phyloP scores from a whole-genome alignment of 2,329 filamentous ascomycete species.

The Fusarium burgessii region DNA sequence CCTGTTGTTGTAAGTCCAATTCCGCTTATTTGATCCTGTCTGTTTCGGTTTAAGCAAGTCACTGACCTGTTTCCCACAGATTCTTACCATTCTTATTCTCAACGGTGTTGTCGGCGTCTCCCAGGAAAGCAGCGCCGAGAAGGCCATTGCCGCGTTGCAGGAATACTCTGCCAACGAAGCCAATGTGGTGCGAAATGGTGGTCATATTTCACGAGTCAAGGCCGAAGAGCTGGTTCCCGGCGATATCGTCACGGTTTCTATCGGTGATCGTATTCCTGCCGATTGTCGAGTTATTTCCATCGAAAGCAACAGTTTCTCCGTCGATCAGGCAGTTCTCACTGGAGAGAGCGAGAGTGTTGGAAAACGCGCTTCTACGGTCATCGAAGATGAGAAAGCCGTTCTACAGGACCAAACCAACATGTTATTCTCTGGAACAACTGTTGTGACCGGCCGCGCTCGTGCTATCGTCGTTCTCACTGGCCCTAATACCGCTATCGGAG shows the following conservation, averaged over 20 bases:
- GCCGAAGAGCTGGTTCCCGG: constrained; percentile 98
- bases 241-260: constrained; percentile 87
- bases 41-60: constrained; percentile 1
- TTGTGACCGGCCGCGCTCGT: constrained; percentile 92
- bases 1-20: constrained; percentile 82
- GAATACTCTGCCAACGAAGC: constrained; percentile 99
- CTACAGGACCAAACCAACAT: constrained; percentile 98
- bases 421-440: constrained; percentile 97
- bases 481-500: constrained; percentile 91
- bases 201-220: constrained; percentile 83
- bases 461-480: constrained; percentile 93
- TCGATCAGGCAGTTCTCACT: constrained; percentile 97
- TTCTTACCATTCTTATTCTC: constrained; percentile 94
- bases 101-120: constrained; percentile 98
- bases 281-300: constrained; percentile 92
- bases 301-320: constrained; percentile 95
- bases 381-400: constrained; percentile 86
- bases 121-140: constrained; percentile 98
- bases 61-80: constrained; percentile 63
- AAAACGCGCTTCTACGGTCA: constrained; percentile 76
- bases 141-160: constrained; percentile 96
- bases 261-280: constrained; percentile 93
- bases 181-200: constrained; percentile 86
- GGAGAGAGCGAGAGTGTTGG: constrained; percentile 97
- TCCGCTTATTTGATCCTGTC: neutral